Evolutionary conservation across 164 flowering plant species (phyloP), one percentile per base, ranked within the genome.

Genomic region (Santalum album): DNA sequence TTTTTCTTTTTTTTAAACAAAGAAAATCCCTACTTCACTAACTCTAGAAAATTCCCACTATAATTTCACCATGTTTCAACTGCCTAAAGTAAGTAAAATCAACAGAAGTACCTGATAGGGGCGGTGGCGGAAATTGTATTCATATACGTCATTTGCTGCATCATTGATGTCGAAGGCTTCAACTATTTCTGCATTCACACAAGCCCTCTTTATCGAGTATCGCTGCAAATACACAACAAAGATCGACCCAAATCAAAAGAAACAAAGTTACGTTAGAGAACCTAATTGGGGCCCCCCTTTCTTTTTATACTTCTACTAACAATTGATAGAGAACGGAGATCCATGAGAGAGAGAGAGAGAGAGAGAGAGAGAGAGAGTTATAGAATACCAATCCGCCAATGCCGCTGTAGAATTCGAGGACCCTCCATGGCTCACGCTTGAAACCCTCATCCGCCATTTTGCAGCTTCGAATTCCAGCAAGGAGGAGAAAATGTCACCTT

Each of bases 371-470:
- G 50, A 32, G 51, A 23, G 35, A 54, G 63, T 48, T 22, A 47
- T 32, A 27, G n/a, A 51, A 15, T 59, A 89, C 95, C 96, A 87
- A 80, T 66, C 96, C 98, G 27, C 98, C 98, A 25, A 90, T 81
- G 45, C 98, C 98, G 52, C 98, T 90, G 78, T 90, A 87, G 80
- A 90, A 90, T 55, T 87, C 98, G 6, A 90, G 81, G 22, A 82
- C 85, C 49, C 80, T 65, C 79, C 80, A 77, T 56, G 76, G 72
- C 54, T 73, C 39, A 34, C 20, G 22, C 59, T 61, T 58, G 68
- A 61, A 47, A 48, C 60, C 55, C 44, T 51, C 55, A 53, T 32
- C 47, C 68, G 4, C 34, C 34, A 29, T 29, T 29, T 9, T 9
- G 34, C 34, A 29, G 34, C 34, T 29, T 29, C 34, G n/a, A n/a